Evolutionary conservation across 2,329 filamentous ascomycete species (phyloP), one percentile per base, ranked within the genome.

Genomic region (Penicillium sp.): DNA sequence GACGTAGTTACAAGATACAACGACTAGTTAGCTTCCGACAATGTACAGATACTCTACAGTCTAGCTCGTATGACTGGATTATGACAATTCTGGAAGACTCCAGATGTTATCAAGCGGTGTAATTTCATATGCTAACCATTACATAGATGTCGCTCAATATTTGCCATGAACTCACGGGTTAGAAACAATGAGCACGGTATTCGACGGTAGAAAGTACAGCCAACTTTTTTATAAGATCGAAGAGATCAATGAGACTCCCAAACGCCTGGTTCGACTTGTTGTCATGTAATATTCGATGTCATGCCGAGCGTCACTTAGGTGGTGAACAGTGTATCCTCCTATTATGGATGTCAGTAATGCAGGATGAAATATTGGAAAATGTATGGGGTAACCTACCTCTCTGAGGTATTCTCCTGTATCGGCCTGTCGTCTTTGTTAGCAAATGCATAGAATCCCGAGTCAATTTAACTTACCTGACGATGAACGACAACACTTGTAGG

Each of bases 381-480:
- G 3, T 35, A 10, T 9, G n/a, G 41, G 13, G 3, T 27, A 28
- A 58, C 65, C 53, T 59, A 75, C 75, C 65, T 97, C 92, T 66
- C 93, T 83, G 65, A 99, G 77, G 67, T 95, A 99, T 75, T 97
- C 92, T 62, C 93, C 93, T 60, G 88, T 87, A 75, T 99, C 93
- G 0, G 89, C 88, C 74, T 99, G 93, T 14, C n/a, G 11, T 28
- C 35, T 13, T 6, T 0, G 25, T 43, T 18, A 43, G 41, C 14
- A 13, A 36, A 43, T 19, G 41, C 13, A 8, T 43, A 28, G 7
- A 4, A 4, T 6, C 1, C 1, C 4, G 13, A 14, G 10, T 2
- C 6, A 18, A 8, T 2, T 27, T 2, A 10, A 36, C 22, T 3
- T 43, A 43, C 41, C 41, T 43, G 41, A n/a, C 41, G 41, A 12